Evolutionary conservation across 2,329 filamentous ascomycete species (phyloP).

Genomic region (Cladorrhinum sp.): DNA sequence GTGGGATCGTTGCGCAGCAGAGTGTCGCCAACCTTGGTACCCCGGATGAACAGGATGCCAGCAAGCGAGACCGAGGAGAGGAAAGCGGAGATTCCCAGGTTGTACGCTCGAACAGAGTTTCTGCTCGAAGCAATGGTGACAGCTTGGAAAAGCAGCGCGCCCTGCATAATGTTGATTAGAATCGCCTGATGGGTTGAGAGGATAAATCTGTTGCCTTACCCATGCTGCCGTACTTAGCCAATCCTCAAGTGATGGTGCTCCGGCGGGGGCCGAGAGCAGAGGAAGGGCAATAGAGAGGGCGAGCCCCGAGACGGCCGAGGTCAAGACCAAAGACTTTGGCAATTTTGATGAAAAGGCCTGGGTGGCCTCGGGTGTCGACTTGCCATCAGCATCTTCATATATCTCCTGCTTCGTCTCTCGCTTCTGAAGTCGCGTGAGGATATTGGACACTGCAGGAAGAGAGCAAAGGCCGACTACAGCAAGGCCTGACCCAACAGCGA

Average conservation of each 20-base stretch:
- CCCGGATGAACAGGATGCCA: slow-evolving; percentile 44
- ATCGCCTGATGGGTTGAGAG: slow-evolving; percentile 1
- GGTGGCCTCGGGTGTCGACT: slow-evolving; percentile 61
- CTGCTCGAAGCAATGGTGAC: slow-evolving; percentile 47
- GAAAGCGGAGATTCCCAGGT: slow-evolving; percentile 51
- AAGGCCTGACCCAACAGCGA: slow-evolving; percentile 29
- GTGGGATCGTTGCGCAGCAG: slow-evolving; percentile 33
- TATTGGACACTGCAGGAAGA: slow-evolving; percentile 30
- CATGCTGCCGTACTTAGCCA: slow-evolving; percentile 61
- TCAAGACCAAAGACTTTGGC: slow-evolving; percentile 53
- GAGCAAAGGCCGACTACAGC: slow-evolving; percentile 32
- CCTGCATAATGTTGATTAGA: slow-evolving; percentile 36
- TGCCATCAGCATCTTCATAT: slow-evolving; percentile 69
- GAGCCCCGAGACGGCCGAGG: slow-evolving; percentile 54
- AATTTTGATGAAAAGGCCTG: slow-evolving; percentile 59
- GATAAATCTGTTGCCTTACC: slow-evolving; percentile 49
- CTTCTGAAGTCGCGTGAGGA: slow-evolving; percentile 29
- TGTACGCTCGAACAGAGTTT: slow-evolving; percentile 50
- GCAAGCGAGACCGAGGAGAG: slow-evolving; percentile 46
- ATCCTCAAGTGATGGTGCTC: slow-evolving; percentile 48
- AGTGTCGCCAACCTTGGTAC: slow-evolving; percentile 38
- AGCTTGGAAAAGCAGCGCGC: slow-evolving; percentile 51
- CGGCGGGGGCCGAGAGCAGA: slow-evolving; percentile 45
- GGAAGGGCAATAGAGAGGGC: slow-evolving; percentile 55
- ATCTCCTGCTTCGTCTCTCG: slow-evolving; percentile 38